These are phyloP conservation scores for Casuarina equisetifolia DNA, from an alignment of 306 rosid genomes.

Conservation along the genomic window DNA sequence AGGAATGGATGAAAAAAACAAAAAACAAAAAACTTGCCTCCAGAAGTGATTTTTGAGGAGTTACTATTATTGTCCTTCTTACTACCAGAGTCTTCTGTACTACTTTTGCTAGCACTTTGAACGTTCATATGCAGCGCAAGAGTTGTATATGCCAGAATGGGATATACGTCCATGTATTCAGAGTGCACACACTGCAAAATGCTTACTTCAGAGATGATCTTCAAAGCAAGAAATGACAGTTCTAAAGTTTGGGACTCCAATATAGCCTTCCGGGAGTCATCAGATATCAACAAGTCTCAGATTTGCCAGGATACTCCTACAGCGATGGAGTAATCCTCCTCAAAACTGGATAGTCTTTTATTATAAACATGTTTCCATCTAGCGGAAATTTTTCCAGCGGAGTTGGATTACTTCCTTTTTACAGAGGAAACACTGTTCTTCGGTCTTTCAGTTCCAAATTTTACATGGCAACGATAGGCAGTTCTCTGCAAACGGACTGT, in stretches of 20 bases:
- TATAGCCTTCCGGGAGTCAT: slow-evolving; percentile 52
- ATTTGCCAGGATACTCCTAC: slow-evolving; percentile 89
- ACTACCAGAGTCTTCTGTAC: slow-evolving; percentile 26
- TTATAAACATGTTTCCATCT: slow-evolving; percentile 46
- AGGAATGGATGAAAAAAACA: not conserved
- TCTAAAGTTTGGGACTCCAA: slow-evolving; percentile 56
- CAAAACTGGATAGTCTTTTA: slow-evolving; percentile 52
- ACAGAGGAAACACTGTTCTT: slow-evolving; percentile 40
- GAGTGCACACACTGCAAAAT: slow-evolving; percentile 55
- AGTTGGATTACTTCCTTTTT: slow-evolving; percentile 49
- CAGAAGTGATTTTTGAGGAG: slow-evolving; percentile 42
- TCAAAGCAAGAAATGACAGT: slow-evolving; percentile 54
- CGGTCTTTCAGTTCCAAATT: slow-evolving; percentile 63
- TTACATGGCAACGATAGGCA: slow-evolving; percentile 78
- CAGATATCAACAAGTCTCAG: slow-evolving; percentile 62
- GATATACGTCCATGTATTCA: slow-evolving; percentile 59
- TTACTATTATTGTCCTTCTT: slow-evolving; percentile 36
- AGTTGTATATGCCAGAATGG: slow-evolving; percentile 68
- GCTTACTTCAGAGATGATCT: slow-evolving; percentile 71
- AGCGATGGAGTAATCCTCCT: slow-evolving; percentile 75
- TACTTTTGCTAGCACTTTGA: slow-evolving; percentile 42
- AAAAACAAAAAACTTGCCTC: slow-evolving; percentile 52
- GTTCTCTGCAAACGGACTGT: slow-evolving; percentile 63
- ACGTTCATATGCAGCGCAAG: slow-evolving; percentile 69
- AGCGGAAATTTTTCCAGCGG: slow-evolving; percentile 48